phyloP scores from a whole-genome alignment of 305 asterid genomes.

The Fraxinus xanthoxyloides region DNA sequence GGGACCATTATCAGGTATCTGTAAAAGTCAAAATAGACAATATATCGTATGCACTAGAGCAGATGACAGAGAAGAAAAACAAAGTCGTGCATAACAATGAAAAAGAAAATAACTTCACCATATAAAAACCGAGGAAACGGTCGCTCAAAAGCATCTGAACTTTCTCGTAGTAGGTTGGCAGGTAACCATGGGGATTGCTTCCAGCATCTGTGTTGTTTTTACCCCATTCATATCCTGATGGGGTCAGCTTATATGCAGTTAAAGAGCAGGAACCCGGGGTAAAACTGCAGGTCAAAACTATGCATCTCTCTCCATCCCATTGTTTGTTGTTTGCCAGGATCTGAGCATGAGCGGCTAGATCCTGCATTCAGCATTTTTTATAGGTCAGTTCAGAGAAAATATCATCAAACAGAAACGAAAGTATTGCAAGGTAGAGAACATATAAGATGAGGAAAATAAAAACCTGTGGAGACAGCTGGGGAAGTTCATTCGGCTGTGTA shows the following conservation, averaged over 20 bases:
- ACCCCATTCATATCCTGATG: slow-evolving; percentile 98
- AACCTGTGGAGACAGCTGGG: slow-evolving; percentile 99
- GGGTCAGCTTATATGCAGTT: slow-evolving; percentile 90
- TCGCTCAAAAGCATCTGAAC: slow-evolving; percentile 99
- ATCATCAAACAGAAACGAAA: background rate
- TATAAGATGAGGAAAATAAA: background rate
- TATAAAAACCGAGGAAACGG: slow-evolving; percentile 94
- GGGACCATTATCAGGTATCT: slow-evolving; percentile 41
- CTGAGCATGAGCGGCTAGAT: slow-evolving; percentile 77
- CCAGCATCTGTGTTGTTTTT: slow-evolving; percentile 86
- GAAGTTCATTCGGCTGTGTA: slow-evolving; percentile 96
- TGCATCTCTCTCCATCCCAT: slow-evolving; percentile 99
- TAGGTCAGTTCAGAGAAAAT: background rate
- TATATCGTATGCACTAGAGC: background rate
- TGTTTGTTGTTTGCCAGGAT: slow-evolving; percentile 82
- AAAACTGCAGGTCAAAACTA: slow-evolving; percentile 94
- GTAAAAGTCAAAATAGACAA: background rate
- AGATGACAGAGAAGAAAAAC: background rate
- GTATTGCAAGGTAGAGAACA: background rate
- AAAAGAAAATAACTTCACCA: slow-evolving; percentile 44
- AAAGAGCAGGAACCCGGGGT: slow-evolving; percentile 98
- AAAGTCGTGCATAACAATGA: background rate
- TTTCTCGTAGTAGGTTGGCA: slow-evolving; percentile 92
- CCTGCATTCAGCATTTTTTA: slow-evolving; percentile 38
- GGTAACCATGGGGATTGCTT: slow-evolving; percentile 91